These are phyloP conservation scores for Phytophthora melonis DNA, from an alignment of 352 stramenopile species.

Conservation along the genomic window DNA sequence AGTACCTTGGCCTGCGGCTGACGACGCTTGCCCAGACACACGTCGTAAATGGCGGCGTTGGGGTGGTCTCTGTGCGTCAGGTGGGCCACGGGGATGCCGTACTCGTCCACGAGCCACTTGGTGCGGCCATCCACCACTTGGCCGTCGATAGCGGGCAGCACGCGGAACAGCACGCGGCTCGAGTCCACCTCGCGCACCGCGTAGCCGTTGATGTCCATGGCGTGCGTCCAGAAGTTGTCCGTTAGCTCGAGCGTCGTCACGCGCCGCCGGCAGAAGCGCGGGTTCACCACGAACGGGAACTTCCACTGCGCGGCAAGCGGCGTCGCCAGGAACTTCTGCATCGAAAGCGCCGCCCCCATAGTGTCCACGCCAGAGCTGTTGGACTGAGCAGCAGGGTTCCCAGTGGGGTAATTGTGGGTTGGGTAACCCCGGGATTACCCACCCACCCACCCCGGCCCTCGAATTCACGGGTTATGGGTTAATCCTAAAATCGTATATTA, in stretches of 20 bases:
- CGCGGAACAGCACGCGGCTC: slow-evolving; percentile 40
- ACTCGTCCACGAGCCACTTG: slow-evolving; percentile 57
- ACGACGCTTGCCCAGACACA: slow-evolving; percentile 49
- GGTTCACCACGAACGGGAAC: slow-evolving; percentile 56
- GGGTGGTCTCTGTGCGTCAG: slow-evolving; percentile 25
- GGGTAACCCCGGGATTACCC: too few relatives aligned
- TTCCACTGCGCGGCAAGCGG: slow-evolving; percentile 50
- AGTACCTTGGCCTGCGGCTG: slow-evolving; percentile 33
- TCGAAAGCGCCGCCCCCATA: slow-evolving; percentile 39
- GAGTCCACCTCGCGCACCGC: slow-evolving; percentile 41
- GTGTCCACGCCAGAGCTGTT: not conserved
- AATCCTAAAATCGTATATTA: too few relatives aligned
- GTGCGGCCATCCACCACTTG: slow-evolving; percentile 30
- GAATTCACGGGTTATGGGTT: too few relatives aligned
- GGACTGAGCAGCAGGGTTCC: too few relatives aligned
- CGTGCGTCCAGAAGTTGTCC: slow-evolving; percentile 54
- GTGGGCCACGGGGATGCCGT: slow-evolving; percentile 46
- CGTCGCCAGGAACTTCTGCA: slow-evolving; percentile 45
- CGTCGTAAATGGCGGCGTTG: slow-evolving; percentile 36
- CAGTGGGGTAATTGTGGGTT: too few relatives aligned
- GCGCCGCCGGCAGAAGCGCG: slow-evolving; percentile 47
- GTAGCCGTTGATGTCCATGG: slow-evolving; percentile 43
- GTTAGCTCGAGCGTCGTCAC: slow-evolving; percentile 46
- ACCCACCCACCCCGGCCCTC: too few relatives aligned
- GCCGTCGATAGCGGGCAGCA: slow-evolving; percentile 38